Percentiles rank a stretch among this genome's conserved stretches.
Evolutionary conservation across 305 asterid genomes (phyloP).

Genomic region (Petunia hybrid): DNA sequence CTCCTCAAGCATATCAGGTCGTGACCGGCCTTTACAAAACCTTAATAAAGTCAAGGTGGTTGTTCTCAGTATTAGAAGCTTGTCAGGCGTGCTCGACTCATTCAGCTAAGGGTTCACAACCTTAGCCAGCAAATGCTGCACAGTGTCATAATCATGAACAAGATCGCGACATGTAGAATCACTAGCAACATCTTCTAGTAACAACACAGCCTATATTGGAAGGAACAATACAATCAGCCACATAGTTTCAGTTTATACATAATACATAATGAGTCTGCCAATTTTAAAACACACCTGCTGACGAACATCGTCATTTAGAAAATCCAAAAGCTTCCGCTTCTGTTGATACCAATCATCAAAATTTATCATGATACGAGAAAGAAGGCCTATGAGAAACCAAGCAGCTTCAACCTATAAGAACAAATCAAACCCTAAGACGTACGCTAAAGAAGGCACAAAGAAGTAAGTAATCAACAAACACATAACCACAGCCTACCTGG

Average conservation of each 20-base stretch:
- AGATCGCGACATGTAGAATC: slow-evolving; percentile 92
- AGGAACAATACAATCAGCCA: neutral
- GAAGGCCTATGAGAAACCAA: slow-evolving; percentile 53
- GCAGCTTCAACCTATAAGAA: too few relatives aligned
- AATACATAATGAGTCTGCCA: too few relatives aligned
- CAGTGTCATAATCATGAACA: slow-evolving; percentile 76
- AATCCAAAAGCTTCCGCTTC: slow-evolving; percentile 73
- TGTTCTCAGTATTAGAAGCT: slow-evolving; percentile 83
- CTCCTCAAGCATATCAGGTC: too few relatives aligned
- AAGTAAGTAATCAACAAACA: too few relatives aligned
- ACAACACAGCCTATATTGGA: slow-evolving; percentile 78
- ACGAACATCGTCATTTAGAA: slow-evolving; percentile 89
- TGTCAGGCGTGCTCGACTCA: slow-evolving; percentile 24
- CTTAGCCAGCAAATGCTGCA: slow-evolving; percentile 71
- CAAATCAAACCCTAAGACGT: too few relatives aligned
- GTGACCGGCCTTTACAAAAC: too few relatives aligned
- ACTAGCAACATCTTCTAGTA: slow-evolving; percentile 88
- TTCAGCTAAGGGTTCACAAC: slow-evolving; percentile 57
- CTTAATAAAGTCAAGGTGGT: slow-evolving; percentile 35
- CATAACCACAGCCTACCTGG: too few relatives aligned
- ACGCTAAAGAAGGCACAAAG: too few relatives aligned
- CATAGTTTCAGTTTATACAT: neutral
- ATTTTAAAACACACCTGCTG: slow-evolving; percentile 63
- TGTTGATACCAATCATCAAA: slow-evolving; percentile 67
- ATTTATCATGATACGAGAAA: slow-evolving; percentile 85